A percentile compares a stretch with the other conserved stretches of the same genome.
Evolutionary conservation across 2,329 filamentous ascomycete species (phyloP).

Genomic region (Xylaria digitata): DNA sequence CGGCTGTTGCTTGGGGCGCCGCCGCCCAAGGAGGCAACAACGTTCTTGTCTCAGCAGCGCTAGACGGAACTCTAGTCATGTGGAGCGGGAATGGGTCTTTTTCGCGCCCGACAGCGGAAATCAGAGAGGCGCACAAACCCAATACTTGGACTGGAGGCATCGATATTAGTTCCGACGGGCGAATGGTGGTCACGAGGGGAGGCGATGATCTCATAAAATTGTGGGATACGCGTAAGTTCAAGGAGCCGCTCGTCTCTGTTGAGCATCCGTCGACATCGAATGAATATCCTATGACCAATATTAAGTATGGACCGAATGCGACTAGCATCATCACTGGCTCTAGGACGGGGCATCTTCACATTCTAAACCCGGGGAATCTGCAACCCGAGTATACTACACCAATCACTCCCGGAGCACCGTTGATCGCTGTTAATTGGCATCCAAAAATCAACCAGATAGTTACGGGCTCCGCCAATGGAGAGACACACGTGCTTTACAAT

Average conservation of each 20-base stretch:
- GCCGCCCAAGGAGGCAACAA: slow-evolving; percentile 81
- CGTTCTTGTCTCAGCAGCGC: slow-evolving; percentile 81
- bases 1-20: slow-evolving; percentile 86
- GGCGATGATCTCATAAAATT: slow-evolving; percentile 94
- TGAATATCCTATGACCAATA: slow-evolving; percentile 85
- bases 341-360: slow-evolving; percentile 84
- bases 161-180: slow-evolving; percentile 89
- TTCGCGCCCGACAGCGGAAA: slow-evolving; percentile 82
- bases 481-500: slow-evolving; percentile 91
- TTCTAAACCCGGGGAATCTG: slow-evolving; percentile 92
- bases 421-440: slow-evolving; percentile 92
- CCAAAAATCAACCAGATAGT: slow-evolving; percentile 95
- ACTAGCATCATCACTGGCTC: slow-evolving; percentile 91
- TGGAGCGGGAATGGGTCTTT: slow-evolving; percentile 92
- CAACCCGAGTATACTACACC: slow-evolving; percentile 85
- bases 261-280: slow-evolving; percentile 84
- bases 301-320: slow-evolving; percentile 87
- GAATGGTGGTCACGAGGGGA: slow-evolving; percentile 89
- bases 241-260: slow-evolving; percentile 83
- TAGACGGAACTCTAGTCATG: slow-evolving; percentile 92
- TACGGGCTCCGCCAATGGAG: slow-evolving; percentile 90
- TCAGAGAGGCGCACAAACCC: slow-evolving; percentile 82
- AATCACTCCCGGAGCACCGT: slow-evolving; percentile 83
- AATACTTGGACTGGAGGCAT: slow-evolving; percentile 93
- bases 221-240: slow-evolving; percentile 98